These are phyloP conservation scores for Rhodotorula mucilaginosa DNA, from an alignment of 1,284 basidiomycete genomes.

Conservation along the genomic window DNA sequence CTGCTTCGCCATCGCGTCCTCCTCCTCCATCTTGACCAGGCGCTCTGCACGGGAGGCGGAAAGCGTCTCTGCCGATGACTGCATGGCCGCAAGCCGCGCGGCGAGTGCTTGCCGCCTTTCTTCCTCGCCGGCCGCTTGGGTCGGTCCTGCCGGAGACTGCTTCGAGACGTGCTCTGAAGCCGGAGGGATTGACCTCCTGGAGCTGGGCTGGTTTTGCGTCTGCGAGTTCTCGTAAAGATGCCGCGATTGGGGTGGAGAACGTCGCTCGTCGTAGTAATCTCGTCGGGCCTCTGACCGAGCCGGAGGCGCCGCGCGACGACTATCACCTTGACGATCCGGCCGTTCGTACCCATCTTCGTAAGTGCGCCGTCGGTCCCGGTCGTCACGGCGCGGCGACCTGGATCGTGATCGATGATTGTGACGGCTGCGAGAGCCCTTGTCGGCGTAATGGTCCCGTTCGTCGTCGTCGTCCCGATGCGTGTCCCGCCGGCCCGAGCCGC, in stretches of 20 bases:
- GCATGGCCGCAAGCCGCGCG: slow-evolving; percentile 39
- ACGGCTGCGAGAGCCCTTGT: not conserved
- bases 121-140: slow-evolving; percentile 2
- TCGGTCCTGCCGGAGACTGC: not conserved
- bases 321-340: no score
- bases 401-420: not conserved
- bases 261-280: not conserved
- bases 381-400: slow-evolving; percentile 1
- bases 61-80: slow-evolving; percentile 29
- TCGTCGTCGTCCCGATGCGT: not conserved
- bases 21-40: slow-evolving; percentile 14
- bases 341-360: no score
- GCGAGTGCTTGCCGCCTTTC: slow-evolving; percentile 24
- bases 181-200: no score
- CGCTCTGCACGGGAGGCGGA: slow-evolving; percentile 21
- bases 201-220: no score
- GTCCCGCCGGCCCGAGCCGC: slow-evolving; percentile 17
- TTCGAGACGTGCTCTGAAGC: not conserved
- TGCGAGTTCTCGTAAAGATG: no score
- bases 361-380: not conserved
- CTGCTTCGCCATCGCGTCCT: slow-evolving; percentile 22
- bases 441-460: not conserved
- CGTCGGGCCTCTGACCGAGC: not conserved
- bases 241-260: not conserved
- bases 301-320: not conserved